These are phyloP conservation scores for Hypoxylon sp. DNA, from an alignment of 2,329 filamentous ascomycete species.

Conservation along the genomic window DNA sequence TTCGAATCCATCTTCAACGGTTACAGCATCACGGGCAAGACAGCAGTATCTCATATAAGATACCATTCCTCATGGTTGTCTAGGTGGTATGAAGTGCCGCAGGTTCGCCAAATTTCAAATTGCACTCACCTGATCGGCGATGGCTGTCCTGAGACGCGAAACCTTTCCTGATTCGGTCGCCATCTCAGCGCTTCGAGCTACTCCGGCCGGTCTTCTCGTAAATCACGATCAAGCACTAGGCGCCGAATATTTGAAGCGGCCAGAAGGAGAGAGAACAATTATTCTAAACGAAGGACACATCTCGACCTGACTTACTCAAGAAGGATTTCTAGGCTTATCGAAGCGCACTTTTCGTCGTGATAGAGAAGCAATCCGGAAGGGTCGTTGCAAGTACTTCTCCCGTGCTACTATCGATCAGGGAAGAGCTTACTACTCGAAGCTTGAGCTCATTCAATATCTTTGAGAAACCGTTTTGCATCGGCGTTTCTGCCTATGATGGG, in stretches of 20 bases:
- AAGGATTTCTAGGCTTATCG: conserved; percentile 3
- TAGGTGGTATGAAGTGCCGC: neutral
- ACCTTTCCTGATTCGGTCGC: neutral
- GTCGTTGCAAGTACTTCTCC: neutral
- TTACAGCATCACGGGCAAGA: neutral
- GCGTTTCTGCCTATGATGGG: neutral
- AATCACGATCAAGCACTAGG: neutral
- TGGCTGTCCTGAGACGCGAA: neutral
- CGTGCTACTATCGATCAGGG: neutral
- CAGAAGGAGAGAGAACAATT: neutral
- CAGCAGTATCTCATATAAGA: neutral
- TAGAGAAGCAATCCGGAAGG: neutral
- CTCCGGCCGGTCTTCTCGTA: neutral
- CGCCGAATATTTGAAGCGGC: neutral
- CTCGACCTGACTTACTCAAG: neutral
- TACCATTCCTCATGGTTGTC: neutral
- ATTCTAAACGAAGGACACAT: neutral
- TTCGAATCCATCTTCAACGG: neutral
- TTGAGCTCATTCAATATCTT: neutral
- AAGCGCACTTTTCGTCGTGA: conserved; percentile 3
- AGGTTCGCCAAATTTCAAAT: neutral
- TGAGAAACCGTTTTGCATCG: neutral
- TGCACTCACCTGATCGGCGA: neutral
- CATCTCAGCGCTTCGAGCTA: neutral
- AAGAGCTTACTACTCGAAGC: neutral